Evolutionary conservation across 2,329 filamentous ascomycete genomes (phyloP).

Genomic region (Chrysoporthe austroafricana): DNA sequence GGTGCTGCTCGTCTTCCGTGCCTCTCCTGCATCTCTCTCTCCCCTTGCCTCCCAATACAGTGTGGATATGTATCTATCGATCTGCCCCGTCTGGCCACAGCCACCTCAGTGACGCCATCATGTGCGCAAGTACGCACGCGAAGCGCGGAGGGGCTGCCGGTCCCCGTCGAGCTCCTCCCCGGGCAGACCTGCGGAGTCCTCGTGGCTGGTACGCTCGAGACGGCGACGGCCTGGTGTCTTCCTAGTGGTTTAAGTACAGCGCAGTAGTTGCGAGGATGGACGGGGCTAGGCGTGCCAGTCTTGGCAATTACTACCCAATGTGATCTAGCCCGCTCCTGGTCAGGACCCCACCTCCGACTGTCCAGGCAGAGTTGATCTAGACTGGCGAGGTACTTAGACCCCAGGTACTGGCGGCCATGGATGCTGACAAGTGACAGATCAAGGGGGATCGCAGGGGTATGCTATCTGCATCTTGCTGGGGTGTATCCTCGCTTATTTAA

Average conservation of each 20-base stretch:
- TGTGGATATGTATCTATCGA: neutral
- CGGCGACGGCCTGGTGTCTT: neutral
- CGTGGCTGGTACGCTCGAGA: neutral
- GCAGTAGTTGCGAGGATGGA: neutral
- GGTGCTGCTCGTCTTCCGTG: neutral
- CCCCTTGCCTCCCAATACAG: neutral
- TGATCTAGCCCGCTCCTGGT: neutral
- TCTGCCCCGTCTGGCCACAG: neutral
- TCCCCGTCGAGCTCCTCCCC: neutral
- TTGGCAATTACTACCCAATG: neutral
- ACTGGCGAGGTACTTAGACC: neutral
- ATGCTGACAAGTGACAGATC: constrained; percentile 9
- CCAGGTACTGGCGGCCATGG: constrained; percentile 6
- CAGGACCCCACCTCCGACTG: neutral
- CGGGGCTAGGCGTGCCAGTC: neutral
- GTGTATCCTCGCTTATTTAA: neutral
- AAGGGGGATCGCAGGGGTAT: neutral
- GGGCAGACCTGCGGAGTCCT: too few species aligned
- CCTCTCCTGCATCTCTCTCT: neutral
- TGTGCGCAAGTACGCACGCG: neutral
- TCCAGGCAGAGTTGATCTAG: neutral
- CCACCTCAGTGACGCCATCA: neutral
- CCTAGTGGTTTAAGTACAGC: too few species aligned
- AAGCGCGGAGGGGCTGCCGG: neutral
- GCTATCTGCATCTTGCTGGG: neutral